Conservation (phyloP, 768 basidiomycete species). For the Podaxis sp. region DNA sequence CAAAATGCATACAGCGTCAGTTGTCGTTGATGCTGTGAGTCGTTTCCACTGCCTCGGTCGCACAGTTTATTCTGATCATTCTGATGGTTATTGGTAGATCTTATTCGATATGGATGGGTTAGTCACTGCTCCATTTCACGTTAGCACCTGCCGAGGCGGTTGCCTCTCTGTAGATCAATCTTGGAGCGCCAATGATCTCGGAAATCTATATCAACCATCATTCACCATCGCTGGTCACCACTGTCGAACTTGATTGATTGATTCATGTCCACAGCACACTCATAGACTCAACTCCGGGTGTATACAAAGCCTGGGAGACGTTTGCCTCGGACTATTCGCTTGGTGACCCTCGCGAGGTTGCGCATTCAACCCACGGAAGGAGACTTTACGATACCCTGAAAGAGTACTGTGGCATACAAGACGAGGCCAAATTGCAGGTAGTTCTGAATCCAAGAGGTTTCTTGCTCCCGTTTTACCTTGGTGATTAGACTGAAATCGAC, state of each 20-base stretch:
- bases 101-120: conserved; percentile 75
- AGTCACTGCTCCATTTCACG: conserved; percentile 17
- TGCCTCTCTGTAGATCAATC: neutral
- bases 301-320: conserved; percentile 72
- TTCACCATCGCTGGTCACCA: conserved; percentile 3
- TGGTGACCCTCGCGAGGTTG: conserved; percentile 44
- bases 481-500: conserved; percentile 54
- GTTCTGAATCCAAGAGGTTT: conserved; percentile 19
- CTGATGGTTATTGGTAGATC: conserved; percentile 37
- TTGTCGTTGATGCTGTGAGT: conserved; percentile 57
- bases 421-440: conserved; percentile 58
- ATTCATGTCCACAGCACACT: conserved; percentile 49
- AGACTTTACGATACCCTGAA: conserved; percentile 74
- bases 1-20: conserved; percentile 30
- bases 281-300: conserved; percentile 83
- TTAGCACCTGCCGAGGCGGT: neutral
- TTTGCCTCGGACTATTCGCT: conserved; percentile 65
- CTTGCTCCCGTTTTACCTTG: conserved; percentile 1
- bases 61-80: neutral
- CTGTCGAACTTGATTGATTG: conserved; percentile 5
- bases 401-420: conserved; percentile 63
- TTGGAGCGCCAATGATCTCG: neutral
- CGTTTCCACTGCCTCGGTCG: neutral
- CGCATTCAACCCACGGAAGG: conserved; percentile 72
- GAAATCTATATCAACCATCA: conserved; percentile 7